A percentile compares a stretch with the other conserved stretches of the same genome.
These are phyloP conservation scores for Floccularia luteovirens DNA, from an alignment of 768 basidiomycete species.

Conservation along the genomic window DNA sequence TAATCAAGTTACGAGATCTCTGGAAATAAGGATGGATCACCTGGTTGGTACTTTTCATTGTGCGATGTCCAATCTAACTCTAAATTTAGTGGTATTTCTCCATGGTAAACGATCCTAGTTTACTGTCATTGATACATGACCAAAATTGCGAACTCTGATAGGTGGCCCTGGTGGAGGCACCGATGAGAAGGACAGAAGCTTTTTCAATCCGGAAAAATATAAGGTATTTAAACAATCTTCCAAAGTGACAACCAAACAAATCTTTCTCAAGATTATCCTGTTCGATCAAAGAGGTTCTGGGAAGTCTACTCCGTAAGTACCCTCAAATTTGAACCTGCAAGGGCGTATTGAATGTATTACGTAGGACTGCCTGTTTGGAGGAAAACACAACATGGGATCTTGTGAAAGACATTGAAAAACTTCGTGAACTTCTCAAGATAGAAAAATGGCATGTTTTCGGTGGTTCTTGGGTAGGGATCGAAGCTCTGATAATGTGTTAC, in stretches of 20 bases:
- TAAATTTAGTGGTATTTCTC: neutral
- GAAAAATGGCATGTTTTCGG: conserved; percentile 95
- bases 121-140: too few species aligned
- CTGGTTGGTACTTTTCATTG: conserved; percentile 38
- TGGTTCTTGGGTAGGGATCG: conserved; percentile 73
- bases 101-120: neutral
- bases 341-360: neutral
- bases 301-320: conserved; percentile 71
- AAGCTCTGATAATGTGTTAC: neutral
- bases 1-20: conserved; percentile 68
- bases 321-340: neutral
- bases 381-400: conserved; percentile 95
- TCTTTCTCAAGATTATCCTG: conserved; percentile 55
- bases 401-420: conserved; percentile 81
- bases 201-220: conserved; percentile 83
- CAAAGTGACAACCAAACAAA: neutral
- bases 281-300: conserved; percentile 90
- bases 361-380: conserved; percentile 63
- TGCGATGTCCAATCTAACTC: neutral
- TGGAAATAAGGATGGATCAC: conserved; percentile 69
- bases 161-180: conserved; percentile 81
- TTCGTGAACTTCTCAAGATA: conserved; percentile 68
- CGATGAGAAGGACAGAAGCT: conserved; percentile 58
- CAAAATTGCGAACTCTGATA: too few species aligned
- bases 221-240: conserved; percentile 35